Evolutionary conservation across 2,329 filamentous ascomycete species (phyloP), one percentile per base, ranked within the genome.

Genomic region (Fusarium stilboides): DNA sequence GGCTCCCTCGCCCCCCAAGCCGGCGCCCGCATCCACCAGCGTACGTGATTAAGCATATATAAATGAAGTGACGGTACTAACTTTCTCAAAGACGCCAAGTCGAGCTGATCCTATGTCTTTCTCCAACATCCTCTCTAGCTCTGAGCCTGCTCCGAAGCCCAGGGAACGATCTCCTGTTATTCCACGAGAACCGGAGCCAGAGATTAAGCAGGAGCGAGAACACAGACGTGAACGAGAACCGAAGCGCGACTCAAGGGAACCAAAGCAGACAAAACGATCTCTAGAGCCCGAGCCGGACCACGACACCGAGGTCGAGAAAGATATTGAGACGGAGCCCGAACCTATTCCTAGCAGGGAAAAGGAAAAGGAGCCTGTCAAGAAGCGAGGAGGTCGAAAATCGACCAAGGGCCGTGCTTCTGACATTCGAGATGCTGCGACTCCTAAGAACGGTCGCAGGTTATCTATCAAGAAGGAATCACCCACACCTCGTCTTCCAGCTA

Each of bases 51-150:
- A 43, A 26, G 33, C 28, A 56, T 53, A 26, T 40, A 44, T 33
- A 19, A 42, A 46, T 28, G 49, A 57, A 62, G 20, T 31, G 58
- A 62, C 54, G 20, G 22, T 49, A 57, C 68, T 73, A 62, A 71
- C 59, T 49, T 24, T 20, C 34, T 50, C 43, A 17, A 44, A 94
- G 88, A 92, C 91, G 50, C 88, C 92, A 2, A 89, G 88, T 71
- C 90, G 94, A 78, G 86, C 91, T 61, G 92, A 97, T 77, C 92
- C 94, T 54, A 98, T 98, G 94, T 96, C 94, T 7, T 96, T 98
- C 76, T 96, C 94, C 70, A 98, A 94, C 77, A 97, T 98, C 62
- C 90, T 98, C 43, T 95, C 94, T 6, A 94, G 89, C 71, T 87
- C 92, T 57, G 91, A 94, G 57, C 89, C 92, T 54, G 85, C 88